Base-by-base conservation (phyloP, 768 basidiomycete genomes). In the Lactifluus pinguis region DNA sequence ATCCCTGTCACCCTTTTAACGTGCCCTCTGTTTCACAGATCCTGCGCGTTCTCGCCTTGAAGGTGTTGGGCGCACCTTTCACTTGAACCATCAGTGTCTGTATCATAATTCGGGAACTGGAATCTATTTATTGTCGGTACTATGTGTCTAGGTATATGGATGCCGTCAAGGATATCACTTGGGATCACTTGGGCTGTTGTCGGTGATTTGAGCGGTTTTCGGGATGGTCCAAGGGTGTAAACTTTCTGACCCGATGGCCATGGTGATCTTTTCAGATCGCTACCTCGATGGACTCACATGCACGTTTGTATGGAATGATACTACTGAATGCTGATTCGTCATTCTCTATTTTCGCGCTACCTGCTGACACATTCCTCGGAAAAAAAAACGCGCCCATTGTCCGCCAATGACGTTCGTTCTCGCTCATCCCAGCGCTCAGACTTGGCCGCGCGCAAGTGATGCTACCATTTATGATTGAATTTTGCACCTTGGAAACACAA, bases 31-130 rank as follows among this genome's bases (percentile, higher is more conserved):
- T 57, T 51, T 53, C n/a, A 30, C 52, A 95, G 92, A 86, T 95
- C 68, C 73, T 95, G 53, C 83, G 84, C 29, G 89, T 86, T 19
- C 72, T 94, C 44, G 91, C 92, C 4, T 75, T 87, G 72, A 94
- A 95, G 72, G 87, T 93, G 15, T 68, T 93, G 47, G 92, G 89
- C 34, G 83, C 85, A 53, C 81, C 85, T 9, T 63, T 39, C 29
- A 61, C 49, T 3, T 63, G 53, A 63, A n/a, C 3, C 10, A 4
- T 8, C 7, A 4, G n/a, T 29, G n/a, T 15, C 15, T 21, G 49
- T 38, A 19, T 41, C 41, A 9, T 9, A 15, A 4, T 36, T 10
- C 9, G 11, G n/a, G 48, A 30, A n/a, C 25, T 42, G 19, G 30
- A 29, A 19, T 10, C 19, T 30, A 30, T 49, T 50, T 32, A 17